Evolutionary conservation across 108 stramenopile genomes (phyloP), one percentile per base, ranked within the genome.

Genomic region (Skeletonema costatum): DNA sequence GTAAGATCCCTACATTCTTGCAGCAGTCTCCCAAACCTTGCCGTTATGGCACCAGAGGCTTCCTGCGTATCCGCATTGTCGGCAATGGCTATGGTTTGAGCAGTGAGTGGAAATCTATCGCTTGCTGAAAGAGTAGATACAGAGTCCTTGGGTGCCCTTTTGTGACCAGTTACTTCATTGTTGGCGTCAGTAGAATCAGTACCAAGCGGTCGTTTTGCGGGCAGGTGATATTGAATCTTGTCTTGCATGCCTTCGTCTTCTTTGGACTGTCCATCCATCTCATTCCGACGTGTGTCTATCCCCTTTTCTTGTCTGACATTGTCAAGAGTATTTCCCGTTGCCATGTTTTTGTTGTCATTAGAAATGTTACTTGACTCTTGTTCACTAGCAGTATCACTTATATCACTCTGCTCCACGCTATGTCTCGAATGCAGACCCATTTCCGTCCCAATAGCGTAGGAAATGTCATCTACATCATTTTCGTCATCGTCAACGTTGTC

Each of bases 1-100:
- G 80, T 71, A 25, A 81, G 48, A 56, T 69, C 44, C 17, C 80
- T 68, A 64, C 80, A 81, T 71, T 81, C 73, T 46, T 74, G 74
- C 39, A 81, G 69, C 39, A 81, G 70, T 39, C 74, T 62, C 32
- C 80, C 80, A 60, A 81, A 81, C 29, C 80, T 62, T 9, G 80
- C 68, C 5, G 74, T 71, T 3, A 70, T 69, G 19, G 44, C 42
- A 21, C 64, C 56, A 33, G 68, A 16, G 29, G n/a, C 32, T 51
- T 50, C 53, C 14, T 64, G 64, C 29, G 71, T 41, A 13, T 64
- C 63, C 32, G 65, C 29, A 35, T 60, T 73, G 35, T 67, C 59
- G 13, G 44, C 32, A 21, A 60, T 53, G 1, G 76, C 31, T 39
- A 39, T 25, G 46, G 60, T 60, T 53, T 51, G 35, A 33, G 58